A percentile compares a stretch with the other conserved stretches of the same genome.
Conservation (phyloP, 345 rosid genomes). For the Balakata baccata region DNA sequence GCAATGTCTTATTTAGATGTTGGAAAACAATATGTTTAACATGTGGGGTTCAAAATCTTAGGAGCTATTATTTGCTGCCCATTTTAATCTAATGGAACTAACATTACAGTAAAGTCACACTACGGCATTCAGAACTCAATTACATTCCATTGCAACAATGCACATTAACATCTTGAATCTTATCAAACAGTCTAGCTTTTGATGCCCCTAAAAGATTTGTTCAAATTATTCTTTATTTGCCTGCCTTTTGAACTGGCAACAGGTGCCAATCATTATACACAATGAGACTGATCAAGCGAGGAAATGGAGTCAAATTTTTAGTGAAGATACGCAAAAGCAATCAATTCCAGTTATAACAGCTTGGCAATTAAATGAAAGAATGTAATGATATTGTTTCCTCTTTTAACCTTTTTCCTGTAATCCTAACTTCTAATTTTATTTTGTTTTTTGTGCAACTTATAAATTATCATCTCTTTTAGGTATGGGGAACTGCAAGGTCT, state of each 20-base stretch:
- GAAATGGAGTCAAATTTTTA: conserved; percentile 80
- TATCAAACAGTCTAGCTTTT: background rate
- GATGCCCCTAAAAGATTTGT: background rate
- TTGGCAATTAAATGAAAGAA: conserved; percentile 98
- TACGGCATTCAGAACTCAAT: background rate
- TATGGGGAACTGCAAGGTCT: conserved; percentile 96
- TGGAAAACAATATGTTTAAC: background rate
- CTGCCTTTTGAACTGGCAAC: conserved; percentile 15
- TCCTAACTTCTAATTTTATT: background rate
- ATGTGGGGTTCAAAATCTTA: background rate
- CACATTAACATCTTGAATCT: background rate
- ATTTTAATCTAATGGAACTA: background rate
- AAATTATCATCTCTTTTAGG: conserved; percentile 38
- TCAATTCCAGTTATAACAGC: conserved; percentile 81
- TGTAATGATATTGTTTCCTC: conserved; percentile 41
- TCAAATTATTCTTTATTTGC: background rate
- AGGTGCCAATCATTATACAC: conserved; percentile 89
- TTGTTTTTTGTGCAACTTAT: background rate
- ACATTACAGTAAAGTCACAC: background rate
- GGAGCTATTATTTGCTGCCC: background rate
- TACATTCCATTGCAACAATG: background rate
- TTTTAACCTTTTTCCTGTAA: conserved; percentile 2
- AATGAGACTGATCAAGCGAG: conserved; percentile 73
- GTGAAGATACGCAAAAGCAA: conserved; percentile 78
- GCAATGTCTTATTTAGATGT: conserved; percentile 3